phyloP scores from a whole-genome alignment of 2,329 filamentous ascomycete species.

The Sclerotinia subarctica region DNA sequence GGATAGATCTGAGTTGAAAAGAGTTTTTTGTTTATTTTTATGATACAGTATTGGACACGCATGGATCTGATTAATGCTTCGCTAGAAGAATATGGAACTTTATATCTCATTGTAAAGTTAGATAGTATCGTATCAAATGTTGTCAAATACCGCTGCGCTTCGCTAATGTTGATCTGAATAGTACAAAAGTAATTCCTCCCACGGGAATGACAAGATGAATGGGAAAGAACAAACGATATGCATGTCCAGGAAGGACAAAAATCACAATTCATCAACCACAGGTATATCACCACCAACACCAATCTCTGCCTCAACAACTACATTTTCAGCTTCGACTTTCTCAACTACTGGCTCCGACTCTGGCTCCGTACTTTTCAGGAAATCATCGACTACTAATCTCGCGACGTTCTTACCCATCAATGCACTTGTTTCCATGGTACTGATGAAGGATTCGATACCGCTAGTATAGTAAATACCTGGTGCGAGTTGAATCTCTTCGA shows the following conservation, averaged over 20 bases:
- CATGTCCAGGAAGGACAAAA: background rate
- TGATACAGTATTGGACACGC: background rate
- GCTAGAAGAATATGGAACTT: background rate
- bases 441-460: constrained; percentile 89
- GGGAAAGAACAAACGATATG: background rate
- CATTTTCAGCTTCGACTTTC: background rate
- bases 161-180: background rate
- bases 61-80: background rate
- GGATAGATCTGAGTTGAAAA: background rate
- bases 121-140: background rate
- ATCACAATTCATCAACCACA: constrained; percentile 10
- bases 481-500: constrained; percentile 73
- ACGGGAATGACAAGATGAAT: background rate
- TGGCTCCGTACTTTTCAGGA: constrained; percentile 37
- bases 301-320: background rate
- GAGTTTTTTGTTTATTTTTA: background rate
- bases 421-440: constrained; percentile 94
- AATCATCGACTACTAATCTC: constrained; percentile 63
- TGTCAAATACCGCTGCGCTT: background rate
- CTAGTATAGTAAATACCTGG: constrained; percentile 67
- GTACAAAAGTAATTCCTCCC: background rate
- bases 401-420: constrained; percentile 88
- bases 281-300: constrained; percentile 2
- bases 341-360: constrained; percentile 5
- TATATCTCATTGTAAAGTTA: background rate